These are phyloP conservation scores for Suillus bovinus DNA, from an alignment of 768 basidiomycete genomes.

Conservation along the genomic window DNA sequence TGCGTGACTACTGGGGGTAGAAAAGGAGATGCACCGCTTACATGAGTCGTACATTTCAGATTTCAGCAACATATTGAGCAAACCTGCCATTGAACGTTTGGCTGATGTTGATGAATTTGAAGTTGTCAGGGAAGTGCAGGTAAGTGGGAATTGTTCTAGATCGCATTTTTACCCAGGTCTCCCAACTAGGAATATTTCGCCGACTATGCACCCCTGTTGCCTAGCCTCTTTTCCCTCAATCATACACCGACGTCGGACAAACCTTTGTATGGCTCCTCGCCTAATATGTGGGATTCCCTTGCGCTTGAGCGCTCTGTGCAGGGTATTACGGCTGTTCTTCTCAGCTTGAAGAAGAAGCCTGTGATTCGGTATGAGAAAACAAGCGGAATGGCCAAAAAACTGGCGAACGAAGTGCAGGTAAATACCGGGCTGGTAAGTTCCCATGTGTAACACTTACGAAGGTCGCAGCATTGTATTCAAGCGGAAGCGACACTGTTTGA, in stretches of 20 bases:
- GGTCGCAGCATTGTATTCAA: constrained; percentile 70
- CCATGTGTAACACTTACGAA: constrained; percentile 1
- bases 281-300: constrained; percentile 70
- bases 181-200: constrained; percentile 88
- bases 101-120: constrained; percentile 96
- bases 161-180: not conserved
- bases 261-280: constrained; percentile 72
- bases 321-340: constrained; percentile 80
- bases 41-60: constrained; percentile 47
- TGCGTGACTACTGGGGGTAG: constrained; percentile 58
- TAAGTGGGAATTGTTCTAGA: constrained; percentile 33
- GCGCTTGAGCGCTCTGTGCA: constrained; percentile 80
- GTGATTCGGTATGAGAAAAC: constrained; percentile 92
- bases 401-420: constrained; percentile 86
- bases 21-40: constrained; percentile 20
- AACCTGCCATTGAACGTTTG: constrained; percentile 86
- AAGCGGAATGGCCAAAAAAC: constrained; percentile 88
- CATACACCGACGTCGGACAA: constrained; percentile 60
- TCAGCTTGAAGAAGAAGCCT: constrained; percentile 96
- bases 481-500: constrained; percentile 85
- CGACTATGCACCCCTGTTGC: constrained; percentile 88
- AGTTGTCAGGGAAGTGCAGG: constrained; percentile 96
- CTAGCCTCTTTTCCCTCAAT: constrained; percentile 86
- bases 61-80: constrained; percentile 93
- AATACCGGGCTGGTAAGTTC: constrained; percentile 8